phyloP scores from a whole-genome alignment of 176 grass and related monocot species.

The Leersia perrieri region DNA sequence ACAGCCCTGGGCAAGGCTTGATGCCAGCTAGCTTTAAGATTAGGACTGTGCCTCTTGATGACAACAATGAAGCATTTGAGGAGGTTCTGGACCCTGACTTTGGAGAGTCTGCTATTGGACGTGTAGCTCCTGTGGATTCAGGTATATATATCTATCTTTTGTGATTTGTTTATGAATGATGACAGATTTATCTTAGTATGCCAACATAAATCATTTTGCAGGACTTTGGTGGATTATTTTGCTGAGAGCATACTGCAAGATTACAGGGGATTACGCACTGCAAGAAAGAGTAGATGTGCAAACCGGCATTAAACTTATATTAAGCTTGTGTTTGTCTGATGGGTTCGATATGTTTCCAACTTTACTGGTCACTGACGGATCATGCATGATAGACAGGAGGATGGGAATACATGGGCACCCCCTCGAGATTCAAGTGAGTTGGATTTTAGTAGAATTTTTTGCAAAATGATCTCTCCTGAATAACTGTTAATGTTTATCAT shows the following conservation, averaged over 20 bases:
- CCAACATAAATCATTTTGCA: constrained; percentile 22
- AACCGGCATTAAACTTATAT: constrained; percentile 75
- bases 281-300: constrained; percentile 82
- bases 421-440: constrained; percentile 83
- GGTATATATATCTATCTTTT: constrained; percentile 30
- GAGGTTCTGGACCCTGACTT: constrained; percentile 84
- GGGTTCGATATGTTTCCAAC: constrained; percentile 90
- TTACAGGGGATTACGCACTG: constrained; percentile 62
- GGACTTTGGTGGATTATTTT: constrained; percentile 92
- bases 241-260: constrained; percentile 82
- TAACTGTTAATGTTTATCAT: neutral
- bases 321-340: constrained; percentile 75
- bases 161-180: neutral
- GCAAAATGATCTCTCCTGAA: constrained; percentile 12
- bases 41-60: constrained; percentile 60
- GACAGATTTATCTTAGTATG: neutral
- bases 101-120: constrained; percentile 77
- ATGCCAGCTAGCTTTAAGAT: constrained; percentile 90
- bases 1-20: constrained; percentile 83
- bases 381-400: constrained; percentile 87
- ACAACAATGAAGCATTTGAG: constrained; percentile 68
- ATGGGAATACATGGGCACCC: constrained; percentile 92
- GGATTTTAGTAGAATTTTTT: neutral
- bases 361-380: constrained; percentile 77
- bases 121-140: constrained; percentile 86